Evolutionary conservation across 2,329 filamentous ascomycete genomes (phyloP).

Genomic region (Alternaria atra): DNA sequence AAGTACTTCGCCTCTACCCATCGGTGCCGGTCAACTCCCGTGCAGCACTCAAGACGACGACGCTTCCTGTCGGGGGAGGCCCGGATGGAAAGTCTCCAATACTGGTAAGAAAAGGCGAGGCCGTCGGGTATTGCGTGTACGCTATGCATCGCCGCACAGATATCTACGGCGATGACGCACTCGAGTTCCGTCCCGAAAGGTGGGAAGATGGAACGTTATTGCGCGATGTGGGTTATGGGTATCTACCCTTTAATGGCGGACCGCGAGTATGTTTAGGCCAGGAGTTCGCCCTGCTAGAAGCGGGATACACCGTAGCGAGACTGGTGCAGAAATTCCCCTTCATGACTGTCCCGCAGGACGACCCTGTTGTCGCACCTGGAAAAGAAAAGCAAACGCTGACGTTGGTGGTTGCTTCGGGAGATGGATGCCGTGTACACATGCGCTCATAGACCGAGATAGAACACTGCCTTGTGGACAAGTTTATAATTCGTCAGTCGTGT

Average conservation of each 20-base stretch:
- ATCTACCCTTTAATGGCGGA: conserved; percentile 44
- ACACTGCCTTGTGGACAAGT: neutral
- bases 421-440: conserved; percentile 18
- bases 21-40: conserved; percentile 42
- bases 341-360: conserved; percentile 7
- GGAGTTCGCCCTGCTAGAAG: conserved; percentile 41
- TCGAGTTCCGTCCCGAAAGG: conserved; percentile 47
- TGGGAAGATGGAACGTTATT: conserved; percentile 37
- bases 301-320: conserved; percentile 35
- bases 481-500: neutral
- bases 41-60: conserved; percentile 37
- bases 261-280: conserved; percentile 43
- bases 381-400: conserved; percentile 24
- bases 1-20: conserved; percentile 50
- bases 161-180: conserved; percentile 49
- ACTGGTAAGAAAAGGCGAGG: conserved; percentile 41
- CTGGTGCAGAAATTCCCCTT: conserved; percentile 34
- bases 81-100: conserved; percentile 41
- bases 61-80: conserved; percentile 43
- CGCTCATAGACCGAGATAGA: neutral
- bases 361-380: conserved; percentile 4
- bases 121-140: conserved; percentile 39
- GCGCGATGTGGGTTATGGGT: conserved; percentile 30
- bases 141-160: conserved; percentile 47
- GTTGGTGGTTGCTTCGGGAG: conserved; percentile 23